Conservation (phyloP, 768 basidiomycete species). For the Boletus subcaerulescens region DNA sequence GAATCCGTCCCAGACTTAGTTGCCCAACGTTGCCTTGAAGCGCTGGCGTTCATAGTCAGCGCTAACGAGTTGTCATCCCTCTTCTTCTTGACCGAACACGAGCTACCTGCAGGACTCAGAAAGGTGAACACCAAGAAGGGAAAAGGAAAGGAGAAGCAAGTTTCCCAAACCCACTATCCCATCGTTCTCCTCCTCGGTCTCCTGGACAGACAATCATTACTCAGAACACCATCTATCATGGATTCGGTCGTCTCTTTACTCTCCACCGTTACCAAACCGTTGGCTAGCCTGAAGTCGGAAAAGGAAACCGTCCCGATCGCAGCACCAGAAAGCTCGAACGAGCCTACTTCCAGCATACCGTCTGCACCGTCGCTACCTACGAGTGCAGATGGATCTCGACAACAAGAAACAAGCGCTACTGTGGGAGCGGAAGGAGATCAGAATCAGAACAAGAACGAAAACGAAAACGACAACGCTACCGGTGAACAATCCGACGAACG, state of each 20-base stretch:
- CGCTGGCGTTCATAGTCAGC: conserved; percentile 81
- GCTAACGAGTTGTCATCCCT: conserved; percentile 80
- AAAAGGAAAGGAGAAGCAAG: conserved; percentile 91
- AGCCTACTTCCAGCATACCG: conserved; percentile 3
- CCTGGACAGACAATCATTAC: conserved; percentile 80
- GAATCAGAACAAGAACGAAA: conserved; percentile 24
- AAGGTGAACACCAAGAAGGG: conserved; percentile 76
- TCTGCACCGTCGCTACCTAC: conserved; percentile 3
- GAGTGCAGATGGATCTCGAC: conserved; percentile 7
- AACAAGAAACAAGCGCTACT: conserved; percentile 15
- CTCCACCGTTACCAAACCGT: conserved; percentile 83
- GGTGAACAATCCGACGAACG: conserved; percentile 36
- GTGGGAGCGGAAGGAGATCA: conserved; percentile 17
- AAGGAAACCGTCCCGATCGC: conserved; percentile 32
- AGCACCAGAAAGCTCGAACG: conserved; percentile 18
- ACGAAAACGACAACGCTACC: conserved; percentile 13
- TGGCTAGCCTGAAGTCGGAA: conserved; percentile 59
- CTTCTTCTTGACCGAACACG: conserved; percentile 96
- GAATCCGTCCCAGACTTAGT: conserved; percentile 91
- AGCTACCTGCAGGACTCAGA: conserved; percentile 76
- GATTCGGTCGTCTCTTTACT: conserved; percentile 89
- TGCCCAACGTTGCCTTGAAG: conserved; percentile 92
- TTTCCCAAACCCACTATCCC: conserved; percentile 81
- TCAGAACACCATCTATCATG: conserved; percentile 87
- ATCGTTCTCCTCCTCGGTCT: conserved; percentile 86